These are phyloP conservation scores for Ustilago bromivora DNA, from an alignment of 1,284 basidiomycete species.

Conservation along the genomic window DNA sequence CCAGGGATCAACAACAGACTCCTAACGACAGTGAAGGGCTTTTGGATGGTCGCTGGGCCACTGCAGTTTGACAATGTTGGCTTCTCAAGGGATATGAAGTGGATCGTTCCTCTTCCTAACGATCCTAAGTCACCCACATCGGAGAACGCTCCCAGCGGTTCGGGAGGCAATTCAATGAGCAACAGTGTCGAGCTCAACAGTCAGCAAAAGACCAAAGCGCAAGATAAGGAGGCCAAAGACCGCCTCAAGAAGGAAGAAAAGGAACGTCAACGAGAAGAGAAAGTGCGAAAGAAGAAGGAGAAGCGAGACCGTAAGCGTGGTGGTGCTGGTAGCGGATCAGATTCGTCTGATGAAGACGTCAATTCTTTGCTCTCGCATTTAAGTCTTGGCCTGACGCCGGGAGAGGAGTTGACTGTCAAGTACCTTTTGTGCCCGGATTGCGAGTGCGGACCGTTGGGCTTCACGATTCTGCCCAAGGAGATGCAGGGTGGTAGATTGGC, in stretches of 20 bases:
- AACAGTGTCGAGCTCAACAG: constrained; percentile 10
- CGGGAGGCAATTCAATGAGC: constrained; percentile 11
- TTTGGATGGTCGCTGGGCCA: constrained; percentile 62
- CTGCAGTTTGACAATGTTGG: constrained; percentile 67
- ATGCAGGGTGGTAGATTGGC: constrained; percentile 59
- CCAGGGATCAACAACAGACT: constrained; percentile 25
- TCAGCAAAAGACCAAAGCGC: constrained; percentile 26
- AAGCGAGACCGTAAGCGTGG: constrained; percentile 34
- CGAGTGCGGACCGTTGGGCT: constrained; percentile 67
- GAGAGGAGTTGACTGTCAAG: constrained; percentile 61
- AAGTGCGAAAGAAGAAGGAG: constrained; percentile 32
- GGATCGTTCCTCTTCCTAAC: constrained; percentile 45
- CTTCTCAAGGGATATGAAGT: constrained; percentile 62
- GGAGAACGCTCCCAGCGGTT: neutral
- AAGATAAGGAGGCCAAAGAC: constrained; percentile 37
- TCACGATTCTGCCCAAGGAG: constrained; percentile 54
- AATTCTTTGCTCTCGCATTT: constrained; percentile 39
- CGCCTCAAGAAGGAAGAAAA: constrained; percentile 39
- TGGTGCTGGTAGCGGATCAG: constrained; percentile 35
- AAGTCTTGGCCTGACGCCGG: constrained; percentile 47
- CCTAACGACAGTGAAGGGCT: constrained; percentile 50
- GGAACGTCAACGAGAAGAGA: constrained; percentile 32
- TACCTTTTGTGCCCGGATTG: constrained; percentile 68
- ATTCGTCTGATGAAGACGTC: constrained; percentile 43
- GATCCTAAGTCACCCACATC: neutral